Base-by-base conservation (phyloP, 1,284 basidiomycete genomes). In the Tremellales sp. region DNA sequence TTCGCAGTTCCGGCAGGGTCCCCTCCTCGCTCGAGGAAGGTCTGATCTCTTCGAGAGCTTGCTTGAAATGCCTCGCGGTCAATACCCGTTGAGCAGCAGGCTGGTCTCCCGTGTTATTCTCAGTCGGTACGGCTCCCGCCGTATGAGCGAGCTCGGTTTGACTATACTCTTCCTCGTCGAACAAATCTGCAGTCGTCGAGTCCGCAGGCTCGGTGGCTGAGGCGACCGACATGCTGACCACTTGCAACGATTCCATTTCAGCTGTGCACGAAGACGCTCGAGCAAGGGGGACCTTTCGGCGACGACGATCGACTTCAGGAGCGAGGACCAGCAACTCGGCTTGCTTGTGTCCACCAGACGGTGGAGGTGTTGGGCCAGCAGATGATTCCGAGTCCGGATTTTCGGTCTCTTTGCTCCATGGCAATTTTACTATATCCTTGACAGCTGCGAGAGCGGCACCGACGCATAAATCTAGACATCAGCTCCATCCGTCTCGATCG, bases 401-500 rank as follows among this genome's bases (percentile, higher is more conserved):
- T 39, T 21, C 8, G 21, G 9, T 16, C 9, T 26, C 12, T 25
- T 39, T 39, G 21, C 48, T 66, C 86, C 90, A 94, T 16, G 90
- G 90, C 33, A 93, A 77, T 1, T 77, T 72, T 16, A 91, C 79
- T 13, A 78, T 76, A 60, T 92, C 88, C 68, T 94, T 94, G 43
- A 93, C 83, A 10, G 89, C 84, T 58, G 90, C 86, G 40, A 93
- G 74, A 12, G 88, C 90, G 16, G 90, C 88, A 41, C 86, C 83
- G 26, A 94, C 89, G 66, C 88, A 91, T 22, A 93, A 73, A 73
- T 94, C 89, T 93, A 28, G 53, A 54, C 21, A 51, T 39, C 43
- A 25, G 19, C 24, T 16, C 13, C 32, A 5, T 18, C 12, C 18
- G 29, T 10, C 14, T n/a, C 35, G 38, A 14, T 27, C 1, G 77